A percentile compares a stretch with the other conserved stretches of the same genome.
phyloP scores from a whole-genome alignment of 2,329 filamentous ascomycete species.

The Pleoardoris graminearum region DNA sequence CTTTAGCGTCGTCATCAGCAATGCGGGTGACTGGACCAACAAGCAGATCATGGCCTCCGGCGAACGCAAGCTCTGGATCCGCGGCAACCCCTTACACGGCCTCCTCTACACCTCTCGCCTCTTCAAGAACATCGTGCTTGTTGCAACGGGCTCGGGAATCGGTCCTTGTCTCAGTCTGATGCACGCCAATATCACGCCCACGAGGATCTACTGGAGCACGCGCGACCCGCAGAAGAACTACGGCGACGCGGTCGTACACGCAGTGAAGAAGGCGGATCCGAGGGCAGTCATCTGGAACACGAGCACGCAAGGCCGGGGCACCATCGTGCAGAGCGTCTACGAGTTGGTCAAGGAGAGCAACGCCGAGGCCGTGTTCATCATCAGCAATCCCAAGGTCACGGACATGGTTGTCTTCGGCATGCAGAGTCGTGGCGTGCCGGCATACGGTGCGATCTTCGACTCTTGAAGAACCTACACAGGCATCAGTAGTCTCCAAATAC shows the following conservation, averaged over 20 bases:
- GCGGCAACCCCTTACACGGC: not conserved
- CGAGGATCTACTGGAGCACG: conserved; percentile 70
- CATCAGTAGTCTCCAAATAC: too few species aligned
- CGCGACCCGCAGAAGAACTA: conserved; percentile 64
- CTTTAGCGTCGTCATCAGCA: conserved; percentile 2
- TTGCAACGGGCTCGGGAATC: conserved; percentile 27
- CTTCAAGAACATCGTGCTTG: conserved; percentile 24
- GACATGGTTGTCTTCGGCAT: conserved; percentile 68
- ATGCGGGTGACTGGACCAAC: conserved; percentile 1
- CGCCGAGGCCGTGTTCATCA: conserved; percentile 70
- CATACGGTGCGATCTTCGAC: conserved; percentile 74
- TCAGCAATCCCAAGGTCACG: conserved; percentile 70
- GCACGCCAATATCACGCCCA: conserved; percentile 53
- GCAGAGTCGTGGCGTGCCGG: conserved; percentile 65
- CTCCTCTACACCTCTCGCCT: conserved; percentile 18
- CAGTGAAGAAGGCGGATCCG: conserved; percentile 60
- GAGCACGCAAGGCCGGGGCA: conserved; percentile 58
- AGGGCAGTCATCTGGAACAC: conserved; percentile 70
- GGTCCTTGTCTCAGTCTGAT: conserved; percentile 53
- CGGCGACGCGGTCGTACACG: conserved; percentile 58
- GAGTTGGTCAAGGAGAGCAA: conserved; percentile 51
- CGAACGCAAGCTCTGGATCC: conserved; percentile 3
- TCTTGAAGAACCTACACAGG: conserved; percentile 44
- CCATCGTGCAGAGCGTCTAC: conserved; percentile 62
- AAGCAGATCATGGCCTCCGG: not conserved